Percentiles rank a stretch among this genome's conserved stretches.
These are phyloP conservation scores for Coemansia sp. DNA, from an alignment of 192 early-diverging fungal genomes.

Conservation along the genomic window DNA sequence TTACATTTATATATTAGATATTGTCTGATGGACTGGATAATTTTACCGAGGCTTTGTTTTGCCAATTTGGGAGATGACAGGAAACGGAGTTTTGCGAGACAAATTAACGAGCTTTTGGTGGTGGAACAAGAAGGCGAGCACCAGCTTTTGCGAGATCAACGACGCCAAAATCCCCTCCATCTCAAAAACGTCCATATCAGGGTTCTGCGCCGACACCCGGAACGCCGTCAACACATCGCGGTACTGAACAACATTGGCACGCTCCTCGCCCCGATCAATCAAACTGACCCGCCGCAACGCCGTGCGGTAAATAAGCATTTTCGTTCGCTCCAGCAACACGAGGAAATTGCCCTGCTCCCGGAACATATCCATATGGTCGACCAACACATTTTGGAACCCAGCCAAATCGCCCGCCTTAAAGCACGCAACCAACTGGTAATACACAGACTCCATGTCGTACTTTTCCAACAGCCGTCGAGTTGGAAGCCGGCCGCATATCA, in stretches of 20 bases:
- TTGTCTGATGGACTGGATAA: not conserved
- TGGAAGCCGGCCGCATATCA: conserved; percentile 43
- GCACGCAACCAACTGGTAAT: conserved; percentile 17
- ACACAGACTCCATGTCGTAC: conserved; percentile 48
- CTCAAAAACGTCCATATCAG: conserved; percentile 38
- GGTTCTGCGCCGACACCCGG: conserved; percentile 26
- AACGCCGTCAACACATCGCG: conserved; percentile 32
- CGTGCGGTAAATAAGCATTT: conserved; percentile 43
- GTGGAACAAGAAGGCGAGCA: conserved; percentile 46
- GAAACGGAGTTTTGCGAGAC: conserved; percentile 36
- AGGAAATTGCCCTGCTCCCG: conserved; percentile 46
- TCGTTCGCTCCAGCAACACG: conserved; percentile 45
- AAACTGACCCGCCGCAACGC: conserved; percentile 12
- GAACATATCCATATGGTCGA: conserved; percentile 45
- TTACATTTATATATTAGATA: too few relatives aligned
- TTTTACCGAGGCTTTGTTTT: not conserved
- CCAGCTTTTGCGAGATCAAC: conserved; percentile 39
- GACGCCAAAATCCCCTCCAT: conserved; percentile 49
- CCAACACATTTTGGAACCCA: conserved; percentile 31
- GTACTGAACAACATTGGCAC: conserved; percentile 21
- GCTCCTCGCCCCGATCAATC: conserved; percentile 7
- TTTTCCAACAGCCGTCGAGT: conserved; percentile 19
- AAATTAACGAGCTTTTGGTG: conserved; percentile 44
- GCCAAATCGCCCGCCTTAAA: conserved; percentile 43
- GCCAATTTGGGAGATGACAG: conserved; percentile 18